Evolutionary conservation across 2,329 filamentous ascomycete species (phyloP), one percentile per base, ranked within the genome.

Genomic region (Exserohilum turcica): DNA sequence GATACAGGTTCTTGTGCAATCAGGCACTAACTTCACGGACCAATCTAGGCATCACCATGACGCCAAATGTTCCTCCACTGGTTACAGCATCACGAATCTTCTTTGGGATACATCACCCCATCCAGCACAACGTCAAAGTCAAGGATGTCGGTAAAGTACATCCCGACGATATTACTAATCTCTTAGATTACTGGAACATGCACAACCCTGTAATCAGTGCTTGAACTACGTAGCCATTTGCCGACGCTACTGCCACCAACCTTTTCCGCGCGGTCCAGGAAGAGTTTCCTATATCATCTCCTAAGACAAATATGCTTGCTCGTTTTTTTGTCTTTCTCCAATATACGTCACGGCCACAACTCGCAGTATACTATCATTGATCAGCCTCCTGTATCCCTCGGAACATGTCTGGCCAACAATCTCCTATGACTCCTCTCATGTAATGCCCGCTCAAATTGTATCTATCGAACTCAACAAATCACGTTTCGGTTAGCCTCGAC

Each of bases 121-220:
- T 79, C 10, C 73, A 79, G 48, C 72, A 77, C 48, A 78, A 79
- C 46, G 62, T 77, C 32, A 78, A 75, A 45, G 75, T 77, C 1
- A 72, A 74, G 16, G 66, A 75, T 0, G 58, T 79, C 5, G 77
- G 78, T 0, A 48, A 55, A 7, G 65, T 79, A 12, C 57, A 55
- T 6, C 13, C 46, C 3, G 35, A 40, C 2, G 70, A 68, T 3
- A 58, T 75, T 49, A 24, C 28, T 1, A 54, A 21, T 1, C 42
- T 64, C 3, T 29, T 39, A 1, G 38, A 33, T 3, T 56, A 65
- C 36, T 65, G 56, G 55, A 46, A 42, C 9, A 38, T 27, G 36
- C 59, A 65, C 27, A 46, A 56, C 13, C 16, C 16, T 15, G 9
- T 3, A 3, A 13, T 21, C 3, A 24, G 29, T 10, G 15, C 21